Evolutionary conservation across 2,329 filamentous ascomycete genomes (phyloP), one percentile per base, ranked within the genome.

Genomic region (Colletotrichum musae): DNA sequence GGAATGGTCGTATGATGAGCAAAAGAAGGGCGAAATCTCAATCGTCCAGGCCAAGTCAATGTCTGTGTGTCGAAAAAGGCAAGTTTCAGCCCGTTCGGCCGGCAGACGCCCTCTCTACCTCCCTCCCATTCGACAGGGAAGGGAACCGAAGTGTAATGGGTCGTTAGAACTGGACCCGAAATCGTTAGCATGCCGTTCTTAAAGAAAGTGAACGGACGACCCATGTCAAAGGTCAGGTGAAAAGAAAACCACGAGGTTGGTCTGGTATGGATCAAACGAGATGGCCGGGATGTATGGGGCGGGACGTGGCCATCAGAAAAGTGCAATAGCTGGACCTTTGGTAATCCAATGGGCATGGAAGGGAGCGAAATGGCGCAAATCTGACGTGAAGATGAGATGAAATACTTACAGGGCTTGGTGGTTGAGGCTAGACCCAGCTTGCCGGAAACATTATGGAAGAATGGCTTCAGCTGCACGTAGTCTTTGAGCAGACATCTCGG

Each of bases 21-120:
- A 50, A 89, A 82, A 0, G 80, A 85, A 2, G 83, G 76, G 3
- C 73, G 72, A 0, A 71, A 60, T 1, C 72, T 51, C 6, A 75
- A 70, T 7, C 76, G 70, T 0, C 74, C 74, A 0, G 81, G 78
- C 84, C 86, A 89, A 0, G 77, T 70, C 2, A 73, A 70, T 0
- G 74, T 76, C 0, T 32, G 6, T 4, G 59, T 66, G 70, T 90
- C 88, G 64, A 80, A 88, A 66, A 89, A 88, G 0, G 74, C 72
- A 50, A 86, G 82, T 1, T 75, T 79, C 10, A 88, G 69, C 0
- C 82, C 86, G 58, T 85, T 85, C 0, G 82, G 81, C 2, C 84
- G 77, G 59, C 83, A 82, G 0, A 90, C 77, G 2, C 70, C 70
- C 4, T 71, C 59, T 16, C 60, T 41, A 13, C 68, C 59, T 21